Evolutionary conservation across 2,329 filamentous ascomycete species (phyloP).

Genomic region (Rosellinia necatrix): DNA sequence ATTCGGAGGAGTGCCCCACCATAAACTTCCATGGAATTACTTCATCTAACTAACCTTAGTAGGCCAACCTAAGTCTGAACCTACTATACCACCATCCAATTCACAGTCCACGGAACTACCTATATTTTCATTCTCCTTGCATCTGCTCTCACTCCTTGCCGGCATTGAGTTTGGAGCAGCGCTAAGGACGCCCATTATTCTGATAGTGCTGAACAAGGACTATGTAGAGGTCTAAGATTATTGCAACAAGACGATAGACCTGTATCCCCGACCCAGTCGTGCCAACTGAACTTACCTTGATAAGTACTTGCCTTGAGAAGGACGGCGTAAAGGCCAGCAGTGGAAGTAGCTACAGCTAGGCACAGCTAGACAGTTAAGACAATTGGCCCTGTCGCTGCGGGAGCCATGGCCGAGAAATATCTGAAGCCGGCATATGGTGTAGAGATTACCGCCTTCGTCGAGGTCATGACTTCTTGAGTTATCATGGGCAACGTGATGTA

Average conservation of each 20-base stretch:
- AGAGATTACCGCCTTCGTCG: slow-evolving; percentile 63
- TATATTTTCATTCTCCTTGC: too few relatives aligned
- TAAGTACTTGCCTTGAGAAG: too few relatives aligned
- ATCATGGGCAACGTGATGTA: slow-evolving; percentile 85
- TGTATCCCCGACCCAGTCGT: slow-evolving; percentile 88
- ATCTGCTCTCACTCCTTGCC: too few relatives aligned
- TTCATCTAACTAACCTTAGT: slow-evolving; percentile 10
- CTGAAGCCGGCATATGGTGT: slow-evolving; percentile 63
- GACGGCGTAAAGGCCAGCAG: slow-evolving; percentile 72
- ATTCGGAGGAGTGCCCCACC: slow-evolving; percentile 18
- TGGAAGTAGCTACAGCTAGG: slow-evolving; percentile 9
- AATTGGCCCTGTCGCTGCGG: slow-evolving; percentile 21
- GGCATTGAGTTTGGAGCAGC: slow-evolving; percentile 90
- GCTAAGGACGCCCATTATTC: slow-evolving; percentile 85
- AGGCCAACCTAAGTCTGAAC: too few relatives aligned
- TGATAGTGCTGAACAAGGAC: slow-evolving; percentile 90
- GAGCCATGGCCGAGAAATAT: slow-evolving; percentile 18
- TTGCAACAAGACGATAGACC: slow-evolving; percentile 84
- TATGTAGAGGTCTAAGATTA: slow-evolving; percentile 96
- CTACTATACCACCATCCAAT: too few relatives aligned
- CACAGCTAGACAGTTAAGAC: slow-evolving; percentile 24
- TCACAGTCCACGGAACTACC: too few relatives aligned
- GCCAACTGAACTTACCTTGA: slow-evolving; percentile 77
- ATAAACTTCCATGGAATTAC: slow-evolving; percentile 11
- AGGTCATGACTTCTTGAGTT: slow-evolving; percentile 87